A percentile compares a stretch with the other conserved stretches of the same genome.
phyloP scores from a whole-genome alignment of 192 early-diverging fungal species.

The Phycomyces blakesleeanus region DNA sequence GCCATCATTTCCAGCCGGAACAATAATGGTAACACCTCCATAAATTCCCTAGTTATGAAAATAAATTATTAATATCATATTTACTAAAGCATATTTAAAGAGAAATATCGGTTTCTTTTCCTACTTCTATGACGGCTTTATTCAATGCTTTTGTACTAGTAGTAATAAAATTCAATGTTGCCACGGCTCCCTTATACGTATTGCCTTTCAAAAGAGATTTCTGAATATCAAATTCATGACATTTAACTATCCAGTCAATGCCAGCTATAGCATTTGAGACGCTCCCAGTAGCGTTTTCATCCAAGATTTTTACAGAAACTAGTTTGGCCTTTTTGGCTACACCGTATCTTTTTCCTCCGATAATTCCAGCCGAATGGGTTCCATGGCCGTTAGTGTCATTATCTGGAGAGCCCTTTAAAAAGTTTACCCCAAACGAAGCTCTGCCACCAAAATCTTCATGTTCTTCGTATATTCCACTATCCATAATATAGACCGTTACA shows the following conservation, averaged over 20 bases:
- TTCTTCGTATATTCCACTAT: conserved; percentile 51
- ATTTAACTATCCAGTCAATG: conserved; percentile 33
- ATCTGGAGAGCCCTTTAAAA: conserved; percentile 4
- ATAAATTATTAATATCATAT: no score
- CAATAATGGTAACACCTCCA: conserved; percentile 65
- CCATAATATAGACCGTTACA: conserved; percentile 58
- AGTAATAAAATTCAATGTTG: conserved; percentile 72
- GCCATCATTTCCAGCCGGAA: conserved; percentile 70
- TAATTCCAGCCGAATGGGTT: conserved; percentile 66
- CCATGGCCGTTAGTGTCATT: conserved; percentile 54
- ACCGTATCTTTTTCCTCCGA: conserved; percentile 58
- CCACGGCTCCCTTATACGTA: conserved; percentile 29
- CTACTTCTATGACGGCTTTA: no score
- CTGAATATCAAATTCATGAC: no score
- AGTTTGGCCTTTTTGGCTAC: conserved; percentile 71
- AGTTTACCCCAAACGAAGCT: conserved; percentile 49
- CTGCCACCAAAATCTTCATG: conserved; percentile 75
- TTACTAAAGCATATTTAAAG: no score
- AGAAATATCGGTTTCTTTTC: no score
- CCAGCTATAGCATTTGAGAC: conserved; percentile 43
- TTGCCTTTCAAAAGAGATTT: conserved; percentile 5
- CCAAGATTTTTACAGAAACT: conserved; percentile 68
- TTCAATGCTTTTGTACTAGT: no score
- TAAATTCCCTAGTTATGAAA: conserved; percentile 33
- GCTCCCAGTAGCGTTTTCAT: conserved; percentile 49